Evolutionary conservation across 176 grass and related monocot genomes (phyloP).

Genomic region (Stipa capillata): DNA sequence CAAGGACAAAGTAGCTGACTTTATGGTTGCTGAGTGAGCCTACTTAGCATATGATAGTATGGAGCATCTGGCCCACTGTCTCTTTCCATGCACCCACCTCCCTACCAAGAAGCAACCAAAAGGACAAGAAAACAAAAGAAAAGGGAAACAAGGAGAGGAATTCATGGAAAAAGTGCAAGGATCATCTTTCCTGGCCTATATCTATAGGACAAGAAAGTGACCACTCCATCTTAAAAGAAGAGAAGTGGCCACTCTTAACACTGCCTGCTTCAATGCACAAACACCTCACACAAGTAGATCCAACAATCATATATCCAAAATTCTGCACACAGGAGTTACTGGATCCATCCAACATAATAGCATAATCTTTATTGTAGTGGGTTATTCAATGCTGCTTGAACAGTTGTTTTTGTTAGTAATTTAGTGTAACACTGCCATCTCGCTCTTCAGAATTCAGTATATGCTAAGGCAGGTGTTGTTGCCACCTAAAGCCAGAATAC

Average conservation of each 20-base stretch:
- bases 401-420: not conserved
- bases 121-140: not conserved
- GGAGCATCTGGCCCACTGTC: slow-evolving; percentile 11
- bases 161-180: slow-evolving; percentile 22
- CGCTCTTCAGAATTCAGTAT: not conserved
- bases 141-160: slow-evolving; percentile 6
- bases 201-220: slow-evolving; percentile 1
- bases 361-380: not conserved
- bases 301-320: not conserved
- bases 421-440: not conserved
- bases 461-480: not conserved
- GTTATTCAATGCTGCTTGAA: not conserved
- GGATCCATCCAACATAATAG: not conserved
- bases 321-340: not conserved
- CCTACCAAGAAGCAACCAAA: slow-evolving; percentile 30
- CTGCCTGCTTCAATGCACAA: not conserved
- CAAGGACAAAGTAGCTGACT: slow-evolving; percentile 21
- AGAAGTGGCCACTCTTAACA: too few relatives aligned
- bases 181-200: slow-evolving; percentile 7
- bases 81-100: slow-evolving; percentile 48
- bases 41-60: slow-evolving; percentile 18
- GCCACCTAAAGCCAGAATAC: not conserved
- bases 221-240: too few relatives aligned
- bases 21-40: slow-evolving; percentile 22
- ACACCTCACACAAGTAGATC: not conserved